Conservation (phyloP, 805 yeast species). For the Wickerhamomyces mucosus region DNA sequence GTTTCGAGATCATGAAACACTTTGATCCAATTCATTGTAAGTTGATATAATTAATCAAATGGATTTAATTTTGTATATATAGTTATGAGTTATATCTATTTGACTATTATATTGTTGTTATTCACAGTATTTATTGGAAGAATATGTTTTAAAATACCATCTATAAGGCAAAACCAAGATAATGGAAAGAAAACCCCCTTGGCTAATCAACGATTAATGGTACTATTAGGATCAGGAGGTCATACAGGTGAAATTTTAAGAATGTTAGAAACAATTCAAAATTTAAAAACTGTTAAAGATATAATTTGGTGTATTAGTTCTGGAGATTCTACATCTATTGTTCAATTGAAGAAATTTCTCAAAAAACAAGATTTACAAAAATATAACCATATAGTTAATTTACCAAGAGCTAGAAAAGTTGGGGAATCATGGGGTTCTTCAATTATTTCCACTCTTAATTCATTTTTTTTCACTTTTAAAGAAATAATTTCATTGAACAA, state of each 20-base stretch:
- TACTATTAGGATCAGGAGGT: slow-evolving; percentile 87
- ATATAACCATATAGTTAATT: slow-evolving; percentile 9
- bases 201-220: slow-evolving; percentile 12
- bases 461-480: slow-evolving; percentile 5
- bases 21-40: no score
- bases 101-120: slow-evolving; percentile 1
- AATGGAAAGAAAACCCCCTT: no score
- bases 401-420: slow-evolving; percentile 53
- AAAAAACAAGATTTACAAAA: slow-evolving; percentile 9
- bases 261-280: slow-evolving; percentile 33
- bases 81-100: no score
- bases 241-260: slow-evolving; percentile 95
- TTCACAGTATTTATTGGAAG: slow-evolving; percentile 6
- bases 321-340: slow-evolving; percentile 41
- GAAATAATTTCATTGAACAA: slow-evolving; percentile 3
- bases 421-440: slow-evolving; percentile 45
- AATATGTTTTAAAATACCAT: slow-evolving; percentile 10
- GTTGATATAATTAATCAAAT: no score
- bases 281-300: slow-evolving; percentile 3
- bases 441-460: slow-evolving; percentile 28
- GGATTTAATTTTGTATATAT: no score
- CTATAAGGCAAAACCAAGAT: slow-evolving; percentile 4
- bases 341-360: slow-evolving; percentile 16
- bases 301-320: slow-evolving; percentile 32
- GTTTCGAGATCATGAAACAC: no score